phyloP scores from a whole-genome alignment of 2,329 filamentous ascomycete species.

The Penicillium sclerotiorum region DNA sequence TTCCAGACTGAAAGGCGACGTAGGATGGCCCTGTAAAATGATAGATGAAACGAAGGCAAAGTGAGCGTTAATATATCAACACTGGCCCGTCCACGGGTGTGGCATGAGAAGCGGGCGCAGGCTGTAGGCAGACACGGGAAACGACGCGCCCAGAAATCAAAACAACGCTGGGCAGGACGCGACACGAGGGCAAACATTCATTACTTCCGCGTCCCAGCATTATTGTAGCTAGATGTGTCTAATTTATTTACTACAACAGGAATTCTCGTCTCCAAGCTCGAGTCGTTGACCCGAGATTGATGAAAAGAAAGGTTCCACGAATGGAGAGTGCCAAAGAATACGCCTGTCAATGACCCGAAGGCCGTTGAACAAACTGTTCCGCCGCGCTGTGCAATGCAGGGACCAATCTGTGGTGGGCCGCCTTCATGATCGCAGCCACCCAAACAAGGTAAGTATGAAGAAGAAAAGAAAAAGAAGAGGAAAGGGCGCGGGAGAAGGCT shows the following conservation, averaged over 20 bases:
- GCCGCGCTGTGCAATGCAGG: constrained; percentile 63
- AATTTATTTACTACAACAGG: neutral
- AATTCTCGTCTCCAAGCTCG: constrained; percentile 38
- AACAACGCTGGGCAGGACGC: too few relatives aligned
- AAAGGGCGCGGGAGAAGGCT: constrained; percentile 20
- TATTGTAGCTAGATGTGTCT: neutral
- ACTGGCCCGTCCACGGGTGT: too few relatives aligned
- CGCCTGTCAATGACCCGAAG: constrained; percentile 46
- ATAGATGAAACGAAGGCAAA: too few relatives aligned
- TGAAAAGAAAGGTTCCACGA: constrained; percentile 37
- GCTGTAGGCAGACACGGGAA: too few relatives aligned
- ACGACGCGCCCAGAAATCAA: too few relatives aligned
- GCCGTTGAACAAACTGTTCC: constrained; percentile 53
- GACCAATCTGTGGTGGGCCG: constrained; percentile 50
- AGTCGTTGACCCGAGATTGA: constrained; percentile 34
- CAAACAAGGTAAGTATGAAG: constrained; percentile 58
- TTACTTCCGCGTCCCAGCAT: neutral
- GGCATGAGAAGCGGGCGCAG: too few relatives aligned
- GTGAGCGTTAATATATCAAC: too few relatives aligned
- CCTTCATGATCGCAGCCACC: constrained; percentile 52
- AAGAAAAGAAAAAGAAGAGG: constrained; percentile 44
- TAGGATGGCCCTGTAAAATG: too few relatives aligned
- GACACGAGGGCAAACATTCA: too few relatives aligned
- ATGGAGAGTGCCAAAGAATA: constrained; percentile 43
- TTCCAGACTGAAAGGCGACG: too few relatives aligned